Evolutionary conservation across 2,329 filamentous ascomycete species (phyloP), one percentile per base, ranked within the genome.

Genomic region (Aspergillus sp.): DNA sequence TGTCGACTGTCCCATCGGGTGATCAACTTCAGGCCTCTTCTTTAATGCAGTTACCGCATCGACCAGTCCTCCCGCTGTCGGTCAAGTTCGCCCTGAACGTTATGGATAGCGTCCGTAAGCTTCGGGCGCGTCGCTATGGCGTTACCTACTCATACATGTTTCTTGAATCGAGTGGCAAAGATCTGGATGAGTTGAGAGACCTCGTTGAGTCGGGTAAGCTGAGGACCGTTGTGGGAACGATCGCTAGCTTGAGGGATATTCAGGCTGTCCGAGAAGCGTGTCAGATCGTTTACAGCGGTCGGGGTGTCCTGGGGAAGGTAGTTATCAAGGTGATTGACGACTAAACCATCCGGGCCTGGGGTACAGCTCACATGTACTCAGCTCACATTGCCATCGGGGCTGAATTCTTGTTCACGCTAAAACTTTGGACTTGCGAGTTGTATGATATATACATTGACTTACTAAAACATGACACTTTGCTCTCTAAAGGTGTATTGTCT

Each of bases 101-200:
- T 10, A 49, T 65, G 17, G 70, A 77, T 57, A 57, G 31, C 13
- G 23, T 31, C 19, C 50, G 50, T 19, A 47, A 25, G 25, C 31
- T 43, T 11, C 45, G 45, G 19, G 50, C 50, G 48, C 59, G 71
- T 11, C 76, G 79, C 3, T 81, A 78, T 9, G 65, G 65, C 3
- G 72, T 80, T 41, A 66, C 70, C 56, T 73, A 78, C 44, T 70
- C 71, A 10, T 74, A 79, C 32, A 60, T 80, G 25, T 81, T 79
- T 3, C 64, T 79, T 17, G 65, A 70, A 0, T 69, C 72, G 2
- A 62, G 62, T 14, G 72, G 50, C 20, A 38, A 74, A 58, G 77
- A 79, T 32, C 50, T 80, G 48, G 76, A 80, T 54, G 63, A 56
- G 49, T 65, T 71, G 1, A 73, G 71, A 0, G 72, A 73, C 49